Percentiles rank a stretch among this genome's conserved stretches.
Evolutionary conservation across 225 moss, liverwort and hornwort species (phyloP).

Genomic region (Physcomitrellopsis africana): DNA sequence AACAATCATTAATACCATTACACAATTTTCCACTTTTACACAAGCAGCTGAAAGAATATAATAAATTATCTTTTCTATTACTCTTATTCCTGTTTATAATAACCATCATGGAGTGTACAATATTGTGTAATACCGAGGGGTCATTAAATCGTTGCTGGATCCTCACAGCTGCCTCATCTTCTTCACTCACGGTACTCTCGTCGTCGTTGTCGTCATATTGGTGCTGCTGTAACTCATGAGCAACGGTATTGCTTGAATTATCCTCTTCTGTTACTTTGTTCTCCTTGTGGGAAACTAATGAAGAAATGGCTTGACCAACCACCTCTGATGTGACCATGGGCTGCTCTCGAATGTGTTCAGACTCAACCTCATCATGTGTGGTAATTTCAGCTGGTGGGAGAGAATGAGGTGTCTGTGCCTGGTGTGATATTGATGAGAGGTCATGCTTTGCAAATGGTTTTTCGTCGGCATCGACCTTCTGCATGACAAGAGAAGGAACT

Average conservation of each 20-base stretch:
- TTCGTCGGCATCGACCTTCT: conserved; percentile 39
- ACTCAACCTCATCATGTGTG: conserved; percentile 26
- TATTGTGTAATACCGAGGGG: conserved; percentile 33
- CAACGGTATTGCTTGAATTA: background rate
- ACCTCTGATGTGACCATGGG: conserved; percentile 28
- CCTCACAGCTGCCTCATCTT: conserved; percentile 36
- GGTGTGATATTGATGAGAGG: conserved; percentile 34
- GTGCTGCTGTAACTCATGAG: background rate
- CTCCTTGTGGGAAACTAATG: conserved; percentile 20
- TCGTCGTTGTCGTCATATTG: conserved; percentile 16
- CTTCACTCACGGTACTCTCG: conserved; percentile 35
- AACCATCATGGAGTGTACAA: background rate
- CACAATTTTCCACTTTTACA: no score
- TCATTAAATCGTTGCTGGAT: conserved; percentile 43
- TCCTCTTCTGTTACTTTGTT: conserved; percentile 20
- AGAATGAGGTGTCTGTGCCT: conserved; percentile 40
- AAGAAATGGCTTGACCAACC: conserved; percentile 12
- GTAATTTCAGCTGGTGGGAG: conserved; percentile 46
- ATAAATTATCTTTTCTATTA: no score
- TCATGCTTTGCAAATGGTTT: conserved; percentile 35
- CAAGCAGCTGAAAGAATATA: no score
- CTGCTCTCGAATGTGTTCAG: conserved; percentile 19
- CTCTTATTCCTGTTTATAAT: no score
- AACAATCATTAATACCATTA: background rate
- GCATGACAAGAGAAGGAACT: background rate